Evolutionary conservation across 2,329 filamentous ascomycete genomes (phyloP).

Genomic region (Aureobasidium melanogenum): DNA sequence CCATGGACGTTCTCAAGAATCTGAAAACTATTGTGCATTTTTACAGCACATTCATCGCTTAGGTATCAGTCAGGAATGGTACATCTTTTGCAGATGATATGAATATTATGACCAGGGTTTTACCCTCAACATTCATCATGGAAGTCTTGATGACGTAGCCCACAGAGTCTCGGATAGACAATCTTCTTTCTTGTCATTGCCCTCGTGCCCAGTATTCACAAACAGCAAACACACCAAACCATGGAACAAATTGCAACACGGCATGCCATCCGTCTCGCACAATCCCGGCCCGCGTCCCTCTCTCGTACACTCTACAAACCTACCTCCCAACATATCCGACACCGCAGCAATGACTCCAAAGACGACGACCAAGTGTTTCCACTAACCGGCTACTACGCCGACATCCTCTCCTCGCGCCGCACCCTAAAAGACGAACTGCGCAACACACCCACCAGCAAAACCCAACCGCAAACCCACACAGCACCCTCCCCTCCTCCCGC

Average conservation of each 20-base stretch:
- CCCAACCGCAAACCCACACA: slow-evolving; percentile 26
- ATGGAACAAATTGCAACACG: background rate
- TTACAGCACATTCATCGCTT: too few species aligned
- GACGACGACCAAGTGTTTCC: slow-evolving; percentile 10
- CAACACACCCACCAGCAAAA: slow-evolving; percentile 11
- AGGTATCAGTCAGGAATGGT: too few species aligned
- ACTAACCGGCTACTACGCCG: slow-evolving; percentile 19
- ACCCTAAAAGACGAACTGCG: slow-evolving; percentile 1
- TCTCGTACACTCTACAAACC: background rate
- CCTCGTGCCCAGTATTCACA: background rate
- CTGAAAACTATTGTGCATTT: background rate
- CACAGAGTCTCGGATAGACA: background rate
- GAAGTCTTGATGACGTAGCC: background rate
- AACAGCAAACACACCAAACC: background rate
- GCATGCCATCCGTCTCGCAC: background rate
- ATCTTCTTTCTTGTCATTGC: background rate
- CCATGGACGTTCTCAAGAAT: background rate
- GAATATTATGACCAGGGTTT: background rate
- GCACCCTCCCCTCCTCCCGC: slow-evolving; percentile 25
- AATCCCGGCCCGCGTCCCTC: background rate
- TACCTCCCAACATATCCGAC: background rate
- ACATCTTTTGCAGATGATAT: background rate
- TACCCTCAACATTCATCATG: background rate
- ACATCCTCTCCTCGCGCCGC: slow-evolving; percentile 18
- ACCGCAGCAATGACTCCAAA: background rate